Percentiles rank a stretch among this genome's conserved stretches.
These are phyloP conservation scores for Gilbertella persicaria DNA, from an alignment of 371 early-diverging fungal genomes.

Conservation along the genomic window DNA sequence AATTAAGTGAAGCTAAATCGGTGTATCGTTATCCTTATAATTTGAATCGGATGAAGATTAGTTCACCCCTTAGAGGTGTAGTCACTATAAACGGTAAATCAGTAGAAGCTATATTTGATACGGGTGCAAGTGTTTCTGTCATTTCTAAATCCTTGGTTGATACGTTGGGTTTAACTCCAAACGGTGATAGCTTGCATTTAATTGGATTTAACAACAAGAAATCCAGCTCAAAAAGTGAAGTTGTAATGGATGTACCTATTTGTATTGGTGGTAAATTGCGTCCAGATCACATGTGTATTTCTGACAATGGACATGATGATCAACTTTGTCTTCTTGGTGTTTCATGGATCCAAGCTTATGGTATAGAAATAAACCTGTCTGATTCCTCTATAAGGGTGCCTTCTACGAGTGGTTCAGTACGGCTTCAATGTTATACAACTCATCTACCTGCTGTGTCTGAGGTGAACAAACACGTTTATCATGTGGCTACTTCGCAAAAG, in stretches of 20 bases:
- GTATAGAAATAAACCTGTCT: neutral
- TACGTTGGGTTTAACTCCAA: slow-evolving; percentile 6
- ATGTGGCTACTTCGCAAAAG: neutral
- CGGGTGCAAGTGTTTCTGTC: slow-evolving; percentile 14
- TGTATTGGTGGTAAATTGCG: slow-evolving; percentile 7
- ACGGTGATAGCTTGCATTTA: slow-evolving; percentile 12
- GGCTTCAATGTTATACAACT: slow-evolving; percentile 2
- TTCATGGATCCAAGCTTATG: slow-evolving; percentile 21
- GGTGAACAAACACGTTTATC: neutral
- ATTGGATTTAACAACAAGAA: neutral
- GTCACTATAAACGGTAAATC: slow-evolving; percentile 12
- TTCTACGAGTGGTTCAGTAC: slow-evolving; percentile 1
- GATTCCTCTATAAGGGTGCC: slow-evolving; percentile 6
- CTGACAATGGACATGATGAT: neutral
- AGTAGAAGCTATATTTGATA: slow-evolving; percentile 17
- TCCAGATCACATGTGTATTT: slow-evolving; percentile 15
- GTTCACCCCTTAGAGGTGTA: slow-evolving; percentile 8
- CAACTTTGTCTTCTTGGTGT: slow-evolving; percentile 14
- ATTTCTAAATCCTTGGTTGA: slow-evolving; percentile 5
- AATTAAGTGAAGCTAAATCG: slow-evolving; percentile 4
- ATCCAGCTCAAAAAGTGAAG: neutral
- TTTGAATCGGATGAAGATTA: neutral
- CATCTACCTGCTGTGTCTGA: neutral
- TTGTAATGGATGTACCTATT: slow-evolving; percentile 11
- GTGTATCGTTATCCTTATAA: slow-evolving; percentile 18